Conservation (phyloP, 2,329 filamentous ascomycete species). For the Microdochium paspali region DNA sequence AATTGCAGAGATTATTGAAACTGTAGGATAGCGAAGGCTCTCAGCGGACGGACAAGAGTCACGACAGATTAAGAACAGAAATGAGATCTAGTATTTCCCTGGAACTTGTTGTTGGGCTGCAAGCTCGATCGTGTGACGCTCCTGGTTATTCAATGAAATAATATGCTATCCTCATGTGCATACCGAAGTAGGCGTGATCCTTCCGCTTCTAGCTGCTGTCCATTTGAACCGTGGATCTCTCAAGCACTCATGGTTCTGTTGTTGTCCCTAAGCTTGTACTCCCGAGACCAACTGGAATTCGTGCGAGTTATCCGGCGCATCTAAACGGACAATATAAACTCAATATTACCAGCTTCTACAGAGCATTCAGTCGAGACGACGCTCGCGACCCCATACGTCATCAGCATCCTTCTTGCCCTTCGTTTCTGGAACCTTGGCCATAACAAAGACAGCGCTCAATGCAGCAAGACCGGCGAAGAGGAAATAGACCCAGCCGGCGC, state of each 20-base stretch:
- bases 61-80: too few species aligned
- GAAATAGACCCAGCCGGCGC: slow-evolving; percentile 79
- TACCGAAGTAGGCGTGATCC: too few species aligned
- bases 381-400: slow-evolving; percentile 78
- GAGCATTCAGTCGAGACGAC: slow-evolving; percentile 40
- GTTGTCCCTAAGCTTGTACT: not conserved
- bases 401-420: slow-evolving; percentile 75
- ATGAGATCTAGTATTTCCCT: too few species aligned
- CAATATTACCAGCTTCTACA: too few species aligned
- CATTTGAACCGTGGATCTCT: too few species aligned
- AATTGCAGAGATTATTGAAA: slow-evolving; percentile 25
- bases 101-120: too few species aligned
- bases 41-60: too few species aligned
- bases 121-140: too few species aligned
- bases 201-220: too few species aligned
- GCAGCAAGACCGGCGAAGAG: slow-evolving; percentile 73
- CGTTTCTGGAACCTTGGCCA: slow-evolving; percentile 73
- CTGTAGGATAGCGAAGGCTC: not conserved
- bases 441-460: slow-evolving; percentile 62
- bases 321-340: too few species aligned
- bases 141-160: slow-evolving; percentile 8
- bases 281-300: not conserved
- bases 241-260: not conserved
- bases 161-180: slow-evolving; percentile 1
- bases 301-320: too few species aligned